Conservation (phyloP, 192 early-diverging fungal species). For the Chytriomyces confervae region DNA sequence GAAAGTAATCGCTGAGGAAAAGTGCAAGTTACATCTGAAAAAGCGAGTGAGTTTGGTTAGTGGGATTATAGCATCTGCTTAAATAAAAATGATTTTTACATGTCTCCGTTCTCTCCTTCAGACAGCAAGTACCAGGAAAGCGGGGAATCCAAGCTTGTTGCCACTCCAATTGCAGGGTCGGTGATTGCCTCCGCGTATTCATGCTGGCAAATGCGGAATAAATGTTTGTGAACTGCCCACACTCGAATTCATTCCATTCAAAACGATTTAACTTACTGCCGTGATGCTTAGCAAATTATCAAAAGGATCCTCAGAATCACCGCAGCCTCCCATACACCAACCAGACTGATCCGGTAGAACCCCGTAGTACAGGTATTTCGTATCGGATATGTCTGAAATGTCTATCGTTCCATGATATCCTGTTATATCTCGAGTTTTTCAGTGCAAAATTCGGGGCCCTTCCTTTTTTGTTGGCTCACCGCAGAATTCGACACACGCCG, state of each 20-base stretch:
- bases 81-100: background rate
- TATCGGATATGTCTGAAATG: background rate
- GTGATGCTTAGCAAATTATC: background rate
- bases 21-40: too few species aligned
- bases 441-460: background rate
- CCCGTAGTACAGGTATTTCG: slow-evolving; percentile 19
- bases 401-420: background rate
- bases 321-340: slow-evolving; percentile 25
- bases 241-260: too few species aligned
- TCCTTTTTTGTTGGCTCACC: background rate
- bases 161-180: slow-evolving; percentile 42
- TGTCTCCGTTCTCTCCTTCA: slow-evolving; percentile 40
- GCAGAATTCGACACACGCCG: background rate
- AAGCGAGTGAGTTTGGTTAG: too few species aligned
- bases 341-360: slow-evolving; percentile 20
- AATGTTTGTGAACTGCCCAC: too few species aligned
- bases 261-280: background rate
- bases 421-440: background rate
- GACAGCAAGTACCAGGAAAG: slow-evolving; percentile 42
- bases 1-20: too few species aligned
- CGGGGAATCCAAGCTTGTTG: slow-evolving; percentile 8
- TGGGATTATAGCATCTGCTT: too few species aligned
- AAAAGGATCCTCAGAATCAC: slow-evolving; percentile 7
- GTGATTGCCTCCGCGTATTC: slow-evolving; percentile 43
- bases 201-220: background rate